Evolutionary conservation across 2,329 filamentous ascomycete genomes (phyloP).

Genomic region (Ceratocystis huliohia): DNA sequence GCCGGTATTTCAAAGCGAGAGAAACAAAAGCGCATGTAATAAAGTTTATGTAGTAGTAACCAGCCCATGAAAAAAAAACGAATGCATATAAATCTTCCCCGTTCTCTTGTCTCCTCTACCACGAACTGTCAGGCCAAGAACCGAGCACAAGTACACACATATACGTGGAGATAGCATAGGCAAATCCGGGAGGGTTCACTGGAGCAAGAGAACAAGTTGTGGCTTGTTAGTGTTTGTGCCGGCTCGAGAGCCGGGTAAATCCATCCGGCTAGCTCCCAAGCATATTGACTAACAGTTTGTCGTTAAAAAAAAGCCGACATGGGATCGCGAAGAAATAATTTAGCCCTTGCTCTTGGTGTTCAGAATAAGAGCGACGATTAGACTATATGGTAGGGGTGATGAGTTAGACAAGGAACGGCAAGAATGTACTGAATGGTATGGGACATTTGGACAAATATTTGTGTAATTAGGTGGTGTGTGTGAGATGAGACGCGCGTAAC

Average conservation of each 20-base stretch:
- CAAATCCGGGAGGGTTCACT: too few species aligned
- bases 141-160: neutral
- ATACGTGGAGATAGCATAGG: neutral
- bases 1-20: neutral
- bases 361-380: constrained; percentile 86
- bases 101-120: neutral
- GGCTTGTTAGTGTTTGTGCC: neutral
- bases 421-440: neutral
- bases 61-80: constrained; percentile 5
- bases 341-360: constrained; percentile 70
- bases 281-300: neutral
- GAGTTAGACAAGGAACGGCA: neutral
- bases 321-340: constrained; percentile 18
- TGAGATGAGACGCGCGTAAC: constrained; percentile 26
- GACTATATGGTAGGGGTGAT: constrained; percentile 36
- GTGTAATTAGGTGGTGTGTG: neutral
- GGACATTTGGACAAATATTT: too few species aligned
- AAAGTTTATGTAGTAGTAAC: constrained; percentile 14
- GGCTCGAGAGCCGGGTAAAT: neutral
- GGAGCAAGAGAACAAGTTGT: neutral
- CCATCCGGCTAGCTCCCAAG: neutral
- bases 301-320: neutral
- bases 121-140: neutral
- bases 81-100: constrained; percentile 9
- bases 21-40: neutral